phyloP scores from a whole-genome alignment of 805 yeast species.

The Myxozyma monticola region DNA sequence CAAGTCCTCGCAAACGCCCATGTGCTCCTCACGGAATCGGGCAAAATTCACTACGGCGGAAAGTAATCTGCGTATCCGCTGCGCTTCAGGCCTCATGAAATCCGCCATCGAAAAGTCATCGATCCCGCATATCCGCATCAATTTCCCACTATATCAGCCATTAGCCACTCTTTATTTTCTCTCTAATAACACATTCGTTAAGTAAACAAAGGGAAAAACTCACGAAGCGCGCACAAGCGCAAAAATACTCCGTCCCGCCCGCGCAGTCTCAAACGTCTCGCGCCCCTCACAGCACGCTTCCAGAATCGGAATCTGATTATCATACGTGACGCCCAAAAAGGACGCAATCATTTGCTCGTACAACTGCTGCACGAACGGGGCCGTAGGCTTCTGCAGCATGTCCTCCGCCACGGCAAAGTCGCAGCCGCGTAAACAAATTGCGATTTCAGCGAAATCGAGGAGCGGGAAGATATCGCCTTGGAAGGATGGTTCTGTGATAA shows the following conservation, averaged over 20 bases:
- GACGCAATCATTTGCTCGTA: constrained; percentile 63
- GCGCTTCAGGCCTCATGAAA: constrained; percentile 73
- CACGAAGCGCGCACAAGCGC: constrained; percentile 26
- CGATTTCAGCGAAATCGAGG: constrained; percentile 59
- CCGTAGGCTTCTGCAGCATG: constrained; percentile 56
- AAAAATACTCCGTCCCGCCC: constrained; percentile 28
- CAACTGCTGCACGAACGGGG: constrained; percentile 53
- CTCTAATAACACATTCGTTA: neutral
- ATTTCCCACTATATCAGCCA: too few species aligned
- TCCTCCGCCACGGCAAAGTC: constrained; percentile 64
- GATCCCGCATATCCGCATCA: constrained; percentile 56
- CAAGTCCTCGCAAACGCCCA: constrained; percentile 65
- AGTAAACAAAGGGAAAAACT: neutral
- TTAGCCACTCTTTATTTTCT: constrained; percentile 19
- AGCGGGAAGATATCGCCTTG: constrained; percentile 51
- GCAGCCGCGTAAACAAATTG: constrained; percentile 59
- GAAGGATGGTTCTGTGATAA: constrained; percentile 15
- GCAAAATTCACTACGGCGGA: constrained; percentile 88
- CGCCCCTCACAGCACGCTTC: constrained; percentile 40
- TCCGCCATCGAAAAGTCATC: constrained; percentile 75
- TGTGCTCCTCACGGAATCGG: constrained; percentile 74
- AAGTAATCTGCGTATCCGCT: constrained; percentile 60
- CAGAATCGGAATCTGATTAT: constrained; percentile 34
- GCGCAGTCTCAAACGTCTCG: constrained; percentile 29
- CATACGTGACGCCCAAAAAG: constrained; percentile 54